Base-by-base conservation (phyloP, 75 land plant genomes). In the Pinus tabuliformis region DNA sequence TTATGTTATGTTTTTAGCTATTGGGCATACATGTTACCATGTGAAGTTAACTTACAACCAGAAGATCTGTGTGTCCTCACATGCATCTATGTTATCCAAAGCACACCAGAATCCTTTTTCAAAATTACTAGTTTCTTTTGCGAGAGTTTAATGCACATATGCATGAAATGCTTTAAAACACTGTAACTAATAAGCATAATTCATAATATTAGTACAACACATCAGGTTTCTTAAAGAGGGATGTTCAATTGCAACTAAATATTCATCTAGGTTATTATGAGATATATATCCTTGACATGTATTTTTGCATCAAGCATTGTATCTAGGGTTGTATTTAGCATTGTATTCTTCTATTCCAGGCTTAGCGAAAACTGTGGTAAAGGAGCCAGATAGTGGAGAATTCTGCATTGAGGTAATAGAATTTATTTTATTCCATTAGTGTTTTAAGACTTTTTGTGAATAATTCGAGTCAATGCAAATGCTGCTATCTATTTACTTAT, bases 361-460 rank as follows among this genome's bases (percentile, higher is more conserved):
- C 6, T 84, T 97, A 78, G 95, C 99, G 22, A 98, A 98, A 57
- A 91, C 92, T 59, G 99, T 97, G 33, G 98, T 94, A 60, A 97
- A 95, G 84, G 99, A 97, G 75, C 98, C 99, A 72, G 99, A 97
- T 58, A 97, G 98, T 49, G 98, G 99, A 24, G 99, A 97, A 73
- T 95, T 95, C 81, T 97, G 98, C 77, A 97, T 97, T 71, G 99
- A 97, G 99, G 99, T 97, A 77, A 61, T 60, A 22, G 13, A 26
- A 71, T 73, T 58, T 52, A 33, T 76, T 20, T 77, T 24, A 6
- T 7, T 28, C 28, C 24, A 54, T 57, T 62, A 13, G 12, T 21
- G 17, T 59, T 58, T 62, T 12, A 5, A 8, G 6, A 17, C 36
- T n/a, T 17, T 18, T 70, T 7, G 1, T 24, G 36, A 70, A 16